Base-by-base conservation (phyloP, 2,329 filamentous ascomycete genomes). In the Trichoderma sp. region DNA sequence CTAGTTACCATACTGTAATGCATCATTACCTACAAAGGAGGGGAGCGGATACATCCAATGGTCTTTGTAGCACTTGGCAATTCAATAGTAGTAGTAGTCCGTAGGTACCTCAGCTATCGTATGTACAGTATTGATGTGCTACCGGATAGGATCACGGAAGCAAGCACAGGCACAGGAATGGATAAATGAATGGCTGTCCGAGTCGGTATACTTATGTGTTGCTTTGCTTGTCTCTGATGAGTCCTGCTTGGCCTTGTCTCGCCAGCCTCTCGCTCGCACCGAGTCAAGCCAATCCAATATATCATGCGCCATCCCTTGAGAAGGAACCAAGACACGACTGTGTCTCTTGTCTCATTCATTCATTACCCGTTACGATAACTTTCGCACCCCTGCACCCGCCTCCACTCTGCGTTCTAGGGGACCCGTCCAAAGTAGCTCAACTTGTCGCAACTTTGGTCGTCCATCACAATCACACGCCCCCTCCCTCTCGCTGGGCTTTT, bases 281-380 rank as follows among this genome's bases (percentile, higher is more conserved):
- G 57, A 69, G 66, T 61, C 66, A 61, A 69, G 66, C 39, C 39
- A 43, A 43, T 43, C 66, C 39, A 53, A 51, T 53, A 61, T 36
- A 32, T 43, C 28, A 51, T 65, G 58, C 34, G 60, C 63, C 61
- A 64, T 71, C 68, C 68, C 68, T 71, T 66, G 43, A 34, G 60
- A 71, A 47, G 8, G 14, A 66, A 71, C 68, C 18, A 71, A 66
- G 60, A 39, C 60, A 28, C 5, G 58, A 56, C 67, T 32, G 57
- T 64, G 57, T 70, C 58, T 70, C 36, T 36, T 36, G 39, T 61
- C 39, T 70, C 39, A 60, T 36, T 62, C 21, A 53, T 64, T 70
- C 36, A 70, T 70, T 53, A 43, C 67, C 57, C 21, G 28, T 63
- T 64, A 61, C 66, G 53, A 69, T 60, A 75, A 43, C 57, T 62